phyloP scores from a whole-genome alignment of 257 asterid species.

The Nemophila menziesii region DNA sequence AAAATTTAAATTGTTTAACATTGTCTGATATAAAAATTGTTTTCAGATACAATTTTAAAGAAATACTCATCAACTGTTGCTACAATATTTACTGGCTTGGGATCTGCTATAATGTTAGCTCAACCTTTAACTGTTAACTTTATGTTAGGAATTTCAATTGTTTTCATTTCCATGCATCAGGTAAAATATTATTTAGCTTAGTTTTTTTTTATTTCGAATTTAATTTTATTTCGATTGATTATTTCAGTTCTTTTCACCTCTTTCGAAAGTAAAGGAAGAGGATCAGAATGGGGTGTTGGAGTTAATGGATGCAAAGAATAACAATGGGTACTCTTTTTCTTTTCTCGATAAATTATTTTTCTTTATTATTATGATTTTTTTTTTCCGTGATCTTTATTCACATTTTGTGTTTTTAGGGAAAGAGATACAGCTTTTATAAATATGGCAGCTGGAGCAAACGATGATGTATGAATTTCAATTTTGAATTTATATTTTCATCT shows the following conservation, averaged over 20 bases:
- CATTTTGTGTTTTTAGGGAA: conserved; percentile 28
- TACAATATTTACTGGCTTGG: conserved; percentile 95
- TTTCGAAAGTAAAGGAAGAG: conserved; percentile 82
- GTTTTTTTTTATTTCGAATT: neutral
- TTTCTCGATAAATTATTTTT: neutral
- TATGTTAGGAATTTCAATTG: conserved; percentile 88
- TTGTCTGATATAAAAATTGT: conserved; percentile 9
- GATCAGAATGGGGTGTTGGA: conserved; percentile 45
- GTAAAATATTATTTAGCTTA: conserved; percentile 24
- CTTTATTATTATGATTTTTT: neutral
- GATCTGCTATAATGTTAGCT: conserved; percentile 88
- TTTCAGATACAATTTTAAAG: conserved; percentile 80
- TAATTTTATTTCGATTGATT: neutral
- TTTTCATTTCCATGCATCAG: conserved; percentile 99
- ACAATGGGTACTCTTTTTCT: conserved; percentile 37
- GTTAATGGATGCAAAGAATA: conserved; percentile 29
- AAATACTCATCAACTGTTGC: conserved; percentile 98
- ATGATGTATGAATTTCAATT: conserved; percentile 39
- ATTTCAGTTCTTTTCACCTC: conserved; percentile 83
- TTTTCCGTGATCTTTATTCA: neutral
- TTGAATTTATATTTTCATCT: neutral
- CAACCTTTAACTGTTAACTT: conserved; percentile 84
- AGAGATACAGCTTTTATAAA: conserved; percentile 64
- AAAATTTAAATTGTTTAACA: neutral
- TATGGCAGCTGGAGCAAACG: conserved; percentile 89